A percentile compares a stretch with the other conserved stretches of the same genome.
Conservation (phyloP, 441 rosid genomes). For the Rhodomyrtus psidioides region DNA sequence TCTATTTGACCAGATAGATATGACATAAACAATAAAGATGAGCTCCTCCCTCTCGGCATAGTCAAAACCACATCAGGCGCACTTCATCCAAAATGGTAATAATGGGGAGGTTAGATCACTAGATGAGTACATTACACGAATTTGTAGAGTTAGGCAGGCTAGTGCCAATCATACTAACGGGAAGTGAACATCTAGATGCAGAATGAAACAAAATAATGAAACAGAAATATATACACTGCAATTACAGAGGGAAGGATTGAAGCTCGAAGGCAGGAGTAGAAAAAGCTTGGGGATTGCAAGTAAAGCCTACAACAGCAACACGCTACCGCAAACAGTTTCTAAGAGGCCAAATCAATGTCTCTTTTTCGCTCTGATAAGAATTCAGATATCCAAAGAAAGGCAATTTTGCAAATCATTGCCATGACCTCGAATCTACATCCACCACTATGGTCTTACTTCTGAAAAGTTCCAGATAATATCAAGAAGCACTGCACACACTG, state of each 20-base stretch:
- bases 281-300: background rate
- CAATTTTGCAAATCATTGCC: background rate
- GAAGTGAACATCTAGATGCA: background rate
- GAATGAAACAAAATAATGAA: background rate
- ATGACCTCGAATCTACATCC: background rate
- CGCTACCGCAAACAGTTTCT: background rate
- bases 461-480: background rate
- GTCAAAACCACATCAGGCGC: background rate
- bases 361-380: background rate
- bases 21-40: background rate
- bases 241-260: background rate
- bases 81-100: background rate
- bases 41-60: background rate
- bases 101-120: background rate
- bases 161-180: background rate
- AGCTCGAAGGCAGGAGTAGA: background rate
- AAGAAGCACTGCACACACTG: background rate
- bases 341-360: background rate
- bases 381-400: background rate
- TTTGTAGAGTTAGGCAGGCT: background rate
- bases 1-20: background rate
- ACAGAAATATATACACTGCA: background rate
- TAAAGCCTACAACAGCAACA: background rate
- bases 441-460: background rate
- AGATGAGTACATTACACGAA: background rate